Evolutionary conservation across 495 filamentous ascomycete genomes (phyloP), one percentile per base, ranked within the genome.

Genomic region (Penicillium herquei): DNA sequence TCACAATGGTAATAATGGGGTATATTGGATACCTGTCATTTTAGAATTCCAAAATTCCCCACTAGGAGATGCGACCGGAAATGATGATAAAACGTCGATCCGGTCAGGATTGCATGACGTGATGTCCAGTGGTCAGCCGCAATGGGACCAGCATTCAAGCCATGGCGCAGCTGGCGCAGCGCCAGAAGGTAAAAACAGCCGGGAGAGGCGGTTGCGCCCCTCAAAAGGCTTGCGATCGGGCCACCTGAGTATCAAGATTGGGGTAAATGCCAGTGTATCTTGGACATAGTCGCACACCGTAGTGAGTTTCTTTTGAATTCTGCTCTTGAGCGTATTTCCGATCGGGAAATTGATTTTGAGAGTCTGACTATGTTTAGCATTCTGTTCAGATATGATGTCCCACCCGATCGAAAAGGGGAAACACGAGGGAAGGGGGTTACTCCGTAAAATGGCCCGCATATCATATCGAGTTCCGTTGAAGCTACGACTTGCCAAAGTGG

Each of bases 401-500:
- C 39, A 41, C 14, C 39, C 39, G 6, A 17, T 46, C 7, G 14
- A 21, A 44, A 49, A 30, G 14, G 13, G 30, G 47, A 40, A 42
- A 39, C 32, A 39, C 46, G 34, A 48, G 45, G 18, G 17, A 8
- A 34, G 21, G 16, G 21, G 16, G 35, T 34, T 30, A 40, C 10
- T 35, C 26, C 33, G 14, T 40, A 44, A 35, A 34, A 47, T 30
- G 56, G 49, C 53, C 51, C 59, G 53, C 53, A 57, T 52, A 58
- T 40, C 47, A 52, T 46, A 35, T 26, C 21, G 21, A 17, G 34
- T 33, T 49, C 45, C 47, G 47, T 37, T 49, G 32, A 39, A 44
- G 56, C 50, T 35, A 56, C 61, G 39, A 54, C 56, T 47, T 67
- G 47, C 55, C 53, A 21, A 17, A 57, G 58, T 55, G 58, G 61